Base-by-base conservation (phyloP, 2,329 filamentous ascomycete species). In the Exophiala dermatitidis region DNA sequence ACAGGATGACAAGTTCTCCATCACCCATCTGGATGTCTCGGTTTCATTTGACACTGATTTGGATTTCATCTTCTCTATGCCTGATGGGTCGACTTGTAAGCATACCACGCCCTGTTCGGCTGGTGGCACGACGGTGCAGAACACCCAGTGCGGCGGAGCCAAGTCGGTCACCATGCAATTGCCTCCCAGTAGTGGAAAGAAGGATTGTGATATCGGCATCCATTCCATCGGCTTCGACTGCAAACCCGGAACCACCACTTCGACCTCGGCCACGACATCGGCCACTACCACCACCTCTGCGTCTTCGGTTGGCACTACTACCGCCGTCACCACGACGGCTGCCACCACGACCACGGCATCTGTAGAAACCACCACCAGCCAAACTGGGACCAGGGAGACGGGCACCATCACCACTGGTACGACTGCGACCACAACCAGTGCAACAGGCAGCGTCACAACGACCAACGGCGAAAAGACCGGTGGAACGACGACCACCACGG, bases 131-230 rank as follows among this genome's bases (percentile, higher is more conserved):
- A 80, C 78, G 44, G 77, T 96, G 64, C 73, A 81, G 72, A 96
- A 96, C 80, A 81, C 76, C 57, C 89, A 96, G 78, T 97, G 91
- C 69, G 91, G 90, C 80, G 90, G 90, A 71, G 90, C 91, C 60
- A 88, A 79, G 68, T 83, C 82, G 53, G 89, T 96, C 57, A 83
- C 80, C 50, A 83, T 96, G 68, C 73, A 77, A 60, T 71, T 80
- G 54, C 81, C 84, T 66, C 73, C 80, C 59, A 69, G 77, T 49
- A 71, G 68, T 58, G 76, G 78, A 65, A 67, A 74, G 55, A 77
- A 81, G 68, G 71, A 77, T 63, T 93, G 88, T 75, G 77, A 79
- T 63, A 78, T 95, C 64, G 82, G 83, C 64, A 80, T 93, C 64
- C 85, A 87, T 72, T 78, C 77, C 67, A 81, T 94, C 64, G 78